Base-by-base conservation (phyloP, 2,329 filamentous ascomycete genomes). In the Pseudogymnoascus sp. region DNA sequence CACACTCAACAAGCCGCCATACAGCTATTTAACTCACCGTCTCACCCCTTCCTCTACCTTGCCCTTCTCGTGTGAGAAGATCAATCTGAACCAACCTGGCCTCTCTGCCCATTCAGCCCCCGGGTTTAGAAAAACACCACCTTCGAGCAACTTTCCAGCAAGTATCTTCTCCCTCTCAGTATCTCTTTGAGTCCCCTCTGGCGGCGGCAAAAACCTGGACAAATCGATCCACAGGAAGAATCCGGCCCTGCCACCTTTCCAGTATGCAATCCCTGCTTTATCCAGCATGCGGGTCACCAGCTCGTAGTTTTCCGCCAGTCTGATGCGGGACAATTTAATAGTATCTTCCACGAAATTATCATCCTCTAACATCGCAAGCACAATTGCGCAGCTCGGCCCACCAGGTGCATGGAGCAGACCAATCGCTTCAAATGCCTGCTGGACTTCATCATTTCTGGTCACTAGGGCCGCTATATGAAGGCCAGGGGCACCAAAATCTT, bases 221-320 rank as follows among this genome's bases (percentile, higher is more conserved):
- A 86, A 68, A 68, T 85, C 77, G 2, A 83, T 70, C 76, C 79
- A 85, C 1, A 86, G 65, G 68, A 86, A 86, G 67, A 85, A 84
- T 0, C 80, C 83, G 0, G 83, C 83, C 65, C 84, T 85, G n/a
- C 75, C 61, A 1, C 74, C 75, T 1, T 71, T 65, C 1, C 74
- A 68, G 66, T 81, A 83, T 3, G 72, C 67, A 3, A 85, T 77
- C 1, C 76, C 75, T 6, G 79, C 72, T 1, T 73, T 69, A 7
- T 70, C 66, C 14, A 84, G 71, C 3, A 71, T 73, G 0, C 66
- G 49, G 0, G 75, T 78, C 1, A 76, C 74, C 42, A 77, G 76
- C 3, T 67, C 68, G 63, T 82, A 78, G 0, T 76, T 74, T 1
- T 74, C 73, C 0, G 73, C 72, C 2, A 84, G 69, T 23, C 75